Percentiles rank a stretch among this genome's conserved stretches.
Evolutionary conservation across 192 early-diverging fungal genomes (phyloP).

Genomic region (Umbelopsis isabellina): DNA sequence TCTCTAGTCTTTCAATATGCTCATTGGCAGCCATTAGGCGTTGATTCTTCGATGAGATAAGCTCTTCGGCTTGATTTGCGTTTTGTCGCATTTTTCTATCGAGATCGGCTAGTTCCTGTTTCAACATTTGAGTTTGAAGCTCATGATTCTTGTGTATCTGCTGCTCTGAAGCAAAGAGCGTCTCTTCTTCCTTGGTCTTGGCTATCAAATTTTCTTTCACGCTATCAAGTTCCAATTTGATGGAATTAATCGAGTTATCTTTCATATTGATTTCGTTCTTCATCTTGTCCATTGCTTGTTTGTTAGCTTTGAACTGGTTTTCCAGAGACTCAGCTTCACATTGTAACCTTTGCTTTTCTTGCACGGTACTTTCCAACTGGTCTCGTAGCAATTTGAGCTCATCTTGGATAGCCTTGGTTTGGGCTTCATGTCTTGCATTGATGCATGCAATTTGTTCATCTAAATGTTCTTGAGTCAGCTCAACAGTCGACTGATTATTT

Average conservation of each 20-base stretch:
- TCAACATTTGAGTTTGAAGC: not conserved
- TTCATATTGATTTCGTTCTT: slow-evolving; percentile 29
- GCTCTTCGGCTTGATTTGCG: slow-evolving; percentile 21
- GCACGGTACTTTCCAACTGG: not conserved
- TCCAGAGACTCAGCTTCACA: slow-evolving; percentile 23
- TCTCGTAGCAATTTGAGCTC: slow-evolving; percentile 20
- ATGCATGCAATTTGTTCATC: not conserved
- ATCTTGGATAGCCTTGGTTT: not conserved
- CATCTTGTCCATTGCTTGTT: slow-evolving; percentile 23
- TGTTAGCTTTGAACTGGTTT: not conserved
- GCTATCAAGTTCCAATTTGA: slow-evolving; percentile 15
- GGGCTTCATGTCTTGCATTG: not conserved
- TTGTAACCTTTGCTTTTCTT: slow-evolving; percentile 30
- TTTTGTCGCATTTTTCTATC: slow-evolving; percentile 8
- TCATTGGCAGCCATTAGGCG: slow-evolving; percentile 31
- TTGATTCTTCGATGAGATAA: slow-evolving; percentile 31
- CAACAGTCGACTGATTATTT: slow-evolving; percentile 31
- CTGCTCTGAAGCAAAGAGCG: not conserved
- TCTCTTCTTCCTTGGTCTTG: not conserved
- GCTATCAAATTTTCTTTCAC: not conserved
- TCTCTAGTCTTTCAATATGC: slow-evolving; percentile 25
- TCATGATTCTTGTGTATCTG: slow-evolving; percentile 18
- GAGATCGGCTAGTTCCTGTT: slow-evolving; percentile 10
- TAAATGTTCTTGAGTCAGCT: not conserved
- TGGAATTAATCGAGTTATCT: slow-evolving; percentile 27